Conservation (phyloP, 2,329 filamentous ascomycete genomes). For the Ophiosphaerella herpotricha region DNA sequence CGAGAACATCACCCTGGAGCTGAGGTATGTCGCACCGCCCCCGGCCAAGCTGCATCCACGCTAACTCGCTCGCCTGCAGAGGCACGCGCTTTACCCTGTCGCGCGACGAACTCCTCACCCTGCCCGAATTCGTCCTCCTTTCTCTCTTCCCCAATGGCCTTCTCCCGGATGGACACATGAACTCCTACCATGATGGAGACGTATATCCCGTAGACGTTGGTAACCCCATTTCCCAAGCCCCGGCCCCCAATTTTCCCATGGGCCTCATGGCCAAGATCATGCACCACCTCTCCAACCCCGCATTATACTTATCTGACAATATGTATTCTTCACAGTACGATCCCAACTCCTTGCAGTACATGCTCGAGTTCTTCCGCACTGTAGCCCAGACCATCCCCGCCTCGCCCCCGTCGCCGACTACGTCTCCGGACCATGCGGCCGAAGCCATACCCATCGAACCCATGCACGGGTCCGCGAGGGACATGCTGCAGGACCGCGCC, state of each 20-base stretch:
- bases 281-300: constrained; percentile 49
- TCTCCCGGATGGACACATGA: constrained; percentile 95
- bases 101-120: constrained; percentile 88
- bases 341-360: constrained; percentile 93
- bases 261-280: constrained; percentile 47
- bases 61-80: constrained; percentile 54
- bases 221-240: constrained; percentile 46
- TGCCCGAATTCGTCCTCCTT: constrained; percentile 94
- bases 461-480: constrained; percentile 68
- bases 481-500: constrained; percentile 84
- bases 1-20: constrained; percentile 92
- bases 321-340: constrained; percentile 77
- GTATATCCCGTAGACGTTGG: constrained; percentile 97
- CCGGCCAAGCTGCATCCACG: background rate
- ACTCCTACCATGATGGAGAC: constrained; percentile 87
- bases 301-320: constrained; percentile 62
- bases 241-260: constrained; percentile 33
- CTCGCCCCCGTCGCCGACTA: constrained; percentile 67
- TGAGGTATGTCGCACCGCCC: constrained; percentile 67
- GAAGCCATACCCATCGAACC: constrained; percentile 73
- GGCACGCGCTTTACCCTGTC: constrained; percentile 93
- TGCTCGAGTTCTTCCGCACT: constrained; percentile 97
- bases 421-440: constrained; percentile 43
- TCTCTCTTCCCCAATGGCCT: constrained; percentile 99
- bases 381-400: constrained; percentile 95